Percentiles rank a stretch among this genome's conserved stretches.
phyloP scores from a whole-genome alignment of 805 yeast genomes.

The Kregervanrija delftensis region DNA sequence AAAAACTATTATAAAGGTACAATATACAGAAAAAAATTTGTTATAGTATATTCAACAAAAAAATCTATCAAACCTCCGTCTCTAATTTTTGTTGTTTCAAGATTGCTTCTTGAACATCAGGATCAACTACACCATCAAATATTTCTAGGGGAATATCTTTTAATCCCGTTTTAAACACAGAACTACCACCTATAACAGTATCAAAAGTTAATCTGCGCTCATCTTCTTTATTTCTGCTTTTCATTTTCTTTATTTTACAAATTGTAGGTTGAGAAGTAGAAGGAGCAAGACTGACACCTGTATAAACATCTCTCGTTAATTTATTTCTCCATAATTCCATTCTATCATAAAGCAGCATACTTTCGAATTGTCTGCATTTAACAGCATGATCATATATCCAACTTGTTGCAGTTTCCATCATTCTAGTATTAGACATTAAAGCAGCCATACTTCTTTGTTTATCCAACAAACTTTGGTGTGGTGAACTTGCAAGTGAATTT shows the following conservation, averaged over 20 bases:
- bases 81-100: constrained; percentile 53
- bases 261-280: constrained; percentile 63
- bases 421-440: constrained; percentile 4
- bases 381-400: constrained; percentile 84
- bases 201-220: constrained; percentile 36
- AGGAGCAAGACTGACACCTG: constrained; percentile 78
- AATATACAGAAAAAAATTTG: constrained; percentile 4
- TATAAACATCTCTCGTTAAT: constrained; percentile 73
- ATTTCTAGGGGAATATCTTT: constrained; percentile 49
- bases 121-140: constrained; percentile 51
- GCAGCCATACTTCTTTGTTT: constrained; percentile 6
- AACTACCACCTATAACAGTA: constrained; percentile 34
- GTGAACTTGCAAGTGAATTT: neutral
- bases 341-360: constrained; percentile 52
- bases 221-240: constrained; percentile 16
- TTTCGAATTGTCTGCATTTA: constrained; percentile 70
- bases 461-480: constrained; percentile 1
- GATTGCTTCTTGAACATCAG: constrained; percentile 54
- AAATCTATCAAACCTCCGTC: constrained; percentile 8
- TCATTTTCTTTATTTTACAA: constrained; percentile 26
- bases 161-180: constrained; percentile 55
- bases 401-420: constrained; percentile 16
- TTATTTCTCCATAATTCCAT: constrained; percentile 40
- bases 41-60: neutral
- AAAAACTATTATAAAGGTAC: no score